A percentile compares a stretch with the other conserved stretches of the same genome.
Evolutionary conservation across 176 grass and related monocot genomes (phyloP).

Genomic region (Eragrostis curvula): DNA sequence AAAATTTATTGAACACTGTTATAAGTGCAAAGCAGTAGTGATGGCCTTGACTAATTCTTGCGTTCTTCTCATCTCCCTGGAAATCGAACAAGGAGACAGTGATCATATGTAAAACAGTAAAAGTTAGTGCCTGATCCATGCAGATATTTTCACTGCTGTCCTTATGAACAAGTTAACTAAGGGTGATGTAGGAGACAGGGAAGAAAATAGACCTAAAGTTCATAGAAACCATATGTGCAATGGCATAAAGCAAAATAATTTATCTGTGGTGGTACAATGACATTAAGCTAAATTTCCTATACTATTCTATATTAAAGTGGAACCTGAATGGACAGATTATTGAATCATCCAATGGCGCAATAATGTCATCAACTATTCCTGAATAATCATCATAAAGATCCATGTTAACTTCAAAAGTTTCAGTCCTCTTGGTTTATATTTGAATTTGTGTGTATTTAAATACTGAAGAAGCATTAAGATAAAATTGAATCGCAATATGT

Average conservation of each 20-base stretch:
- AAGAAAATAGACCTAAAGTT: conserved; percentile 18
- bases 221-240: conserved; percentile 17
- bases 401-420: neutral
- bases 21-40: neutral
- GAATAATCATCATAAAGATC: neutral
- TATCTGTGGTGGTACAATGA: neutral
- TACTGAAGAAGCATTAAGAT: neutral
- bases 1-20: neutral
- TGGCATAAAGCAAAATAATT: conserved; percentile 12
- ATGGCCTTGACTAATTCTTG: no score
- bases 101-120: no score
- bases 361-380: neutral
- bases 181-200: conserved; percentile 1
- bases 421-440: conserved; percentile 4
- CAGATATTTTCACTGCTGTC: no score
- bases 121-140: no score
- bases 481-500: conserved; percentile 4
- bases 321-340: no score
- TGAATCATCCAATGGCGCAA: neutral
- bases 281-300: no score
- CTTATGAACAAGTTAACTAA: neutral
- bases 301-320: no score
- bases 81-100: no score
- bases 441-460: neutral
- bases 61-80: no score